These are phyloP conservation scores for Ichthyophonus hoferi DNA, from an alignment of 208 protist genomes.

Conservation along the genomic window DNA sequence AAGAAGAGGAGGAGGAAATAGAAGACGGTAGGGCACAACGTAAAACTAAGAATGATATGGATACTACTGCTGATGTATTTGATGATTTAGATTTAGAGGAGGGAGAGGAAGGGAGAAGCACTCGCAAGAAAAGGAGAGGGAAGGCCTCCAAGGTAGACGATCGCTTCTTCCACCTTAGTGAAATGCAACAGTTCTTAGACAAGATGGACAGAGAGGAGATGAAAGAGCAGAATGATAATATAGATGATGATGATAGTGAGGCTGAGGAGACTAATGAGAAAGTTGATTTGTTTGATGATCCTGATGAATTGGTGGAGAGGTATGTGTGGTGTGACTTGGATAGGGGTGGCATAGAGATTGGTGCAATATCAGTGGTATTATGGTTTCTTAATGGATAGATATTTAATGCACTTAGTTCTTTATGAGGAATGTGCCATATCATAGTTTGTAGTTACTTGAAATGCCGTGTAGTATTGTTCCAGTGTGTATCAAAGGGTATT, in stretches of 20 bases:
- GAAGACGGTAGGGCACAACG: neutral
- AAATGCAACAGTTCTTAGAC: constrained; percentile 17
- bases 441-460: too few relatives aligned
- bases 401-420: too few relatives aligned
- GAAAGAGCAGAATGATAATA: neutral
- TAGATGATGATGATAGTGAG: neutral
- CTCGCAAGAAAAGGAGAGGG: neutral
- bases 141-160: neutral
- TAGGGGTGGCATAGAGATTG: too few relatives aligned
- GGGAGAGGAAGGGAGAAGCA: neutral
- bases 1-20: neutral
- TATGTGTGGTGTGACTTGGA: too few relatives aligned
- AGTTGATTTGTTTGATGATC: neutral
- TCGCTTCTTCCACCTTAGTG: constrained; percentile 15
- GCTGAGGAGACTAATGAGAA: neutral
- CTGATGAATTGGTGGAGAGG: neutral
- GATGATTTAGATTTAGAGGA: neutral
- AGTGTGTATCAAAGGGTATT: too few relatives aligned
- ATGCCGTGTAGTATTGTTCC: too few relatives aligned
- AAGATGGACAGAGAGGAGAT: constrained; percentile 10
- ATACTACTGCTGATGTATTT: neutral
- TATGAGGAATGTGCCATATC: too few relatives aligned
- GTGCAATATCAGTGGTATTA: too few relatives aligned
- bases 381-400: too few relatives aligned
- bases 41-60: too few relatives aligned